Conservation (phyloP, 805 yeast species). For the Yarrowia sp. region DNA sequence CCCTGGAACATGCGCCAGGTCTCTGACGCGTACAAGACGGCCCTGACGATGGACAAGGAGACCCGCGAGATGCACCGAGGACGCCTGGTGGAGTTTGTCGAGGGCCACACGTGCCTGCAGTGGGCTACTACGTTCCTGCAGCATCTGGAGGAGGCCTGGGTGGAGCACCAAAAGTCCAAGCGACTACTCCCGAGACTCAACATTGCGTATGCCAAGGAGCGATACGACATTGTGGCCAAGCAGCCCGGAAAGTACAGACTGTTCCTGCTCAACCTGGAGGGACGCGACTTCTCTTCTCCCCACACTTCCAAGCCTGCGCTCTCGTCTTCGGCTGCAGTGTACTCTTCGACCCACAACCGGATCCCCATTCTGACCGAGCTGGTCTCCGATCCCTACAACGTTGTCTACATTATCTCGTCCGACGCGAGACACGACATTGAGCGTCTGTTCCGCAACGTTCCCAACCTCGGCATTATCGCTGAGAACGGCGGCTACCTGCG, state of each 20-base stretch:
- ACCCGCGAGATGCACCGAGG: conserved; percentile 66
- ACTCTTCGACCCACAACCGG: conserved; percentile 60
- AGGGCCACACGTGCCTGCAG: conserved; percentile 62
- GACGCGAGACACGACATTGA: conserved; percentile 64
- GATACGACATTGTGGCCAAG: conserved; percentile 37
- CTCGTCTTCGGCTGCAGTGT: conserved; percentile 32
- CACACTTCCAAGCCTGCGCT: background rate
- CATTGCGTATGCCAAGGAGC: conserved; percentile 37
- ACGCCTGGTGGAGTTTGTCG: conserved; percentile 55
- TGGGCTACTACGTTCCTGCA: conserved; percentile 67
- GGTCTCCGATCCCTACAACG: conserved; percentile 54
- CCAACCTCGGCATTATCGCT: conserved; percentile 77
- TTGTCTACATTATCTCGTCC: conserved; percentile 69
- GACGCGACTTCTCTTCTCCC: conserved; percentile 31
- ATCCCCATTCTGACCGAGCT: conserved; percentile 59
- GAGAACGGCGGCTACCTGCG: conserved; percentile 84
- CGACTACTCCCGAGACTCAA: conserved; percentile 36
- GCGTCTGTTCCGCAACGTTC: conserved; percentile 62
- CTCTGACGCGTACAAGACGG: conserved; percentile 58
- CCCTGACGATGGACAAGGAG: conserved; percentile 61
- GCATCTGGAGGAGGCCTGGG: conserved; percentile 54
- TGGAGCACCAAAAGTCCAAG: conserved; percentile 46
- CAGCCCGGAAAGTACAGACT: conserved; percentile 44
- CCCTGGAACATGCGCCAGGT: conserved; percentile 84
- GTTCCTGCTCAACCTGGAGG: conserved; percentile 53